A percentile compares a stretch with the other conserved stretches of the same genome.
These are phyloP conservation scores for Halenospora varia DNA, from an alignment of 495 filamentous ascomycete genomes.

Conservation along the genomic window DNA sequence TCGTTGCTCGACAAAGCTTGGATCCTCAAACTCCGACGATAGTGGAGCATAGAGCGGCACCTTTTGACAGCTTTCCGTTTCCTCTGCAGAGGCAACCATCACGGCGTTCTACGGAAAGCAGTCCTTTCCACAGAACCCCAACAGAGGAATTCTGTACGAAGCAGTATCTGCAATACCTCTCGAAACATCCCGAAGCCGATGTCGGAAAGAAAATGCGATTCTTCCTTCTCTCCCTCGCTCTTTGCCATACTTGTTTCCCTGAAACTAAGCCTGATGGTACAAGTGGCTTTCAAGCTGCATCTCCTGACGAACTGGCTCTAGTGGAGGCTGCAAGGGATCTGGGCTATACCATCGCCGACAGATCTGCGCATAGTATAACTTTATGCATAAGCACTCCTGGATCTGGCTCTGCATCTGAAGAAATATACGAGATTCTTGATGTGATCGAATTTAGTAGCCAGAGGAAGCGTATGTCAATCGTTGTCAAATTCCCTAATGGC, in stretches of 20 bases:
- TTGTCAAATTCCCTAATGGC: slow-evolving; percentile 79
- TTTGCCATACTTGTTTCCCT: slow-evolving; percentile 88
- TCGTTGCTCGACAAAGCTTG: slow-evolving; percentile 14
- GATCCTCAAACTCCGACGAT: too few species aligned
- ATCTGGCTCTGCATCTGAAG: slow-evolving; percentile 27
- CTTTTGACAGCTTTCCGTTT: too few species aligned
- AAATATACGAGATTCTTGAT: slow-evolving; percentile 76
- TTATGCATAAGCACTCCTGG: slow-evolving; percentile 26
- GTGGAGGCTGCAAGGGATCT: slow-evolving; percentile 82
- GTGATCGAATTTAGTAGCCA: slow-evolving; percentile 92
- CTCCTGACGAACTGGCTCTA: slow-evolving; percentile 86
- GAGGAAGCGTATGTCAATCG: slow-evolving; percentile 87
- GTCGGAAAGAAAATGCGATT: slow-evolving; percentile 74
- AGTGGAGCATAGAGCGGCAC: too few species aligned
- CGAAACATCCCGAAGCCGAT: slow-evolving; percentile 61
- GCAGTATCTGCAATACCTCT: slow-evolving; percentile 73
- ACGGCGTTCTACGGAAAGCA: too few species aligned
- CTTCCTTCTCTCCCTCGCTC: slow-evolving; percentile 75
- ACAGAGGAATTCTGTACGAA: too few species aligned
- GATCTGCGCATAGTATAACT: slow-evolving; percentile 42
- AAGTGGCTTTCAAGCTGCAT: slow-evolving; percentile 80
- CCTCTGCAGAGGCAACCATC: too few species aligned
- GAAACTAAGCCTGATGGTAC: slow-evolving; percentile 60
- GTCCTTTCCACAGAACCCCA: too few species aligned
- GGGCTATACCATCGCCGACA: slow-evolving; percentile 76